Conservation (phyloP, 1,284 basidiomycete genomes). For the Microbotryum lychnidis-dioicae region DNA sequence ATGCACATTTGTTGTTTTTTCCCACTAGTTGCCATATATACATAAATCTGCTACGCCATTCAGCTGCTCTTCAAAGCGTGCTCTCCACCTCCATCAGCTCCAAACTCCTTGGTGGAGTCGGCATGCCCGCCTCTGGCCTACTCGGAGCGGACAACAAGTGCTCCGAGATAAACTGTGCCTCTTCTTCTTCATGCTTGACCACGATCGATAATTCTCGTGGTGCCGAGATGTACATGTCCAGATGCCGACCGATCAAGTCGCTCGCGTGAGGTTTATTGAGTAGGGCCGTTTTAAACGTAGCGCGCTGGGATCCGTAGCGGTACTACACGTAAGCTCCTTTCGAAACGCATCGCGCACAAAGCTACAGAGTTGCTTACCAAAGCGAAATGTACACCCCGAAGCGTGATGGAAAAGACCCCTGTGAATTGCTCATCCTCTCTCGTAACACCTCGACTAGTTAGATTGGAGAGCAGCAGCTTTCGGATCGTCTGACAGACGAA, state of each 20-base stretch:
- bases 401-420: slow-evolving; percentile 21
- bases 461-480: slow-evolving; percentile 10
- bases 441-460: slow-evolving; percentile 6
- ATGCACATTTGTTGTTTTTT: too few species aligned
- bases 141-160: too few species aligned
- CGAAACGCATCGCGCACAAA: too few species aligned
- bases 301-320: background rate
- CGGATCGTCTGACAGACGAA: slow-evolving; percentile 11
- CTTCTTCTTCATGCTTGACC: too few species aligned
- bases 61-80: too few species aligned
- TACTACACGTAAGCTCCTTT: background rate
- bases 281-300: background rate
- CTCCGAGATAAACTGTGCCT: too few species aligned
- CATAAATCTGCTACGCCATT: too few species aligned
- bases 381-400: slow-evolving; percentile 22
- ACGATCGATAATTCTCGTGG: too few species aligned
- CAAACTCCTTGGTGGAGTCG: too few species aligned
- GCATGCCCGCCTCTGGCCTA: too few species aligned
- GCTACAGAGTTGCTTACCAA: slow-evolving; percentile 5
- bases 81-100: too few species aligned
- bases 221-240: slow-evolving; percentile 17
- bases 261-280: slow-evolving; percentile 2
- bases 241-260: slow-evolving; percentile 13
- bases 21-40: too few species aligned
- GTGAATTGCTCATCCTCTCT: slow-evolving; percentile 13